Percentiles rank a stretch among this genome's conserved stretches.
Conservation (phyloP, 257 asterid genomes). For the Solanum peruvianum region DNA sequence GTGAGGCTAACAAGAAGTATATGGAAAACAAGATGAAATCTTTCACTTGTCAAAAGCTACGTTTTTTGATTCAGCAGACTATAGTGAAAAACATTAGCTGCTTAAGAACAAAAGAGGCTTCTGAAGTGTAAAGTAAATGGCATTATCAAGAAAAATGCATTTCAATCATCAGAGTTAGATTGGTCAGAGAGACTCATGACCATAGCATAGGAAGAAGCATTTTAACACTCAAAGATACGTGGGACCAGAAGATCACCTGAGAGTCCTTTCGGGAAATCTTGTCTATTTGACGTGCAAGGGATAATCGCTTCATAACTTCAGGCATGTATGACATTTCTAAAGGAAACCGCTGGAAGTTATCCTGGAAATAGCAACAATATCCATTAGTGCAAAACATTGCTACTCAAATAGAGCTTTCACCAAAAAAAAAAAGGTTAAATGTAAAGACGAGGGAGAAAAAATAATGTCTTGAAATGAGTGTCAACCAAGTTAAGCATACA, state of each 20-base stretch:
- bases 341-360: conserved; percentile 84
- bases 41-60: not conserved
- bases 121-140: not conserved
- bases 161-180: not conserved
- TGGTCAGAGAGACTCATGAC: not conserved
- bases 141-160: not conserved
- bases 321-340: conserved; percentile 64
- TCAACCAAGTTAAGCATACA: not conserved
- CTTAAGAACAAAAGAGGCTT: not conserved
- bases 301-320: conserved; percentile 71
- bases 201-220: not conserved
- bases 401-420: not conserved
- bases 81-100: not conserved
- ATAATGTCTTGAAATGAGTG: not conserved
- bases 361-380: conserved; percentile 30
- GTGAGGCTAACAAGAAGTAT: not conserved
- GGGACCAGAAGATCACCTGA: conserved; percentile 38
- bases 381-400: not conserved
- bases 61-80: not conserved
- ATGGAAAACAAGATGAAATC: not conserved
- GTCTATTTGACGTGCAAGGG: conserved; percentile 93
- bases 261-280: conserved; percentile 65
- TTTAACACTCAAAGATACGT: not conserved
- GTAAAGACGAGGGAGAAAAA: not conserved
- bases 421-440: not conserved